Conservation (phyloP, 257 asterid genomes). For the Fraxinus pennsylvanica region DNA sequence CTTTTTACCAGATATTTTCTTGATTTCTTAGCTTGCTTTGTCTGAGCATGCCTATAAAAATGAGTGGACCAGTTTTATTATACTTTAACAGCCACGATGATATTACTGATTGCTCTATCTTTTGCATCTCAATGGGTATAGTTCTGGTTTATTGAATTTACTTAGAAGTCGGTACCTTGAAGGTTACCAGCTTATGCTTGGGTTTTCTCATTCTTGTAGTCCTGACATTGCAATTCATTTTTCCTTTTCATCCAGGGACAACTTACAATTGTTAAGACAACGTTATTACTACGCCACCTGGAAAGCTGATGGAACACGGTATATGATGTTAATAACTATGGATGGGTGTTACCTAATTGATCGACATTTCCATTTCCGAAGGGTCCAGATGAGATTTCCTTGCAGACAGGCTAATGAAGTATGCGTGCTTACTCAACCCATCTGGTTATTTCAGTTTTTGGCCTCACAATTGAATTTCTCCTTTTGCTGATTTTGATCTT, state of each 20-base stretch:
- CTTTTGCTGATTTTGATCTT: slow-evolving; percentile 14
- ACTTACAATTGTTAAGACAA: slow-evolving; percentile 84
- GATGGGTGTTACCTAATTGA: slow-evolving; percentile 96
- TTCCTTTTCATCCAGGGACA: slow-evolving; percentile 63
- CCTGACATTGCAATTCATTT: slow-evolving; percentile 9
- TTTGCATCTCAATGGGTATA: neutral
- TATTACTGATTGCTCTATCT: neutral
- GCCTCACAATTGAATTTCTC: slow-evolving; percentile 10
- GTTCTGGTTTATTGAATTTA: neutral
- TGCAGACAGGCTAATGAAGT: slow-evolving; percentile 73
- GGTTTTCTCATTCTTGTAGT: neutral
- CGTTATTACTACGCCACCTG: slow-evolving; percentile 98
- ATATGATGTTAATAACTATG: slow-evolving; percentile 95
- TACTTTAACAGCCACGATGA: neutral
- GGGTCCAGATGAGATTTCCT: slow-evolving; percentile 99
- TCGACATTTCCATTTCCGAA: slow-evolving; percentile 81
- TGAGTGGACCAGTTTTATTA: neutral
- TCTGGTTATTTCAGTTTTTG: slow-evolving; percentile 21
- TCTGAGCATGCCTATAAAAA: neutral
- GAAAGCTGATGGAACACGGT: slow-evolving; percentile 99
- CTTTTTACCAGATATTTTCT: neutral
- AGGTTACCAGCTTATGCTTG: slow-evolving; percentile 1
- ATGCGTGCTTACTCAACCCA: slow-evolving; percentile 28
- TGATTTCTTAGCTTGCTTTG: neutral
- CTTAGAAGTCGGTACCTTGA: neutral